Evolutionary conservation across 495 filamentous ascomycete species (phyloP).

Genomic region (Aspergillus panamensis): DNA sequence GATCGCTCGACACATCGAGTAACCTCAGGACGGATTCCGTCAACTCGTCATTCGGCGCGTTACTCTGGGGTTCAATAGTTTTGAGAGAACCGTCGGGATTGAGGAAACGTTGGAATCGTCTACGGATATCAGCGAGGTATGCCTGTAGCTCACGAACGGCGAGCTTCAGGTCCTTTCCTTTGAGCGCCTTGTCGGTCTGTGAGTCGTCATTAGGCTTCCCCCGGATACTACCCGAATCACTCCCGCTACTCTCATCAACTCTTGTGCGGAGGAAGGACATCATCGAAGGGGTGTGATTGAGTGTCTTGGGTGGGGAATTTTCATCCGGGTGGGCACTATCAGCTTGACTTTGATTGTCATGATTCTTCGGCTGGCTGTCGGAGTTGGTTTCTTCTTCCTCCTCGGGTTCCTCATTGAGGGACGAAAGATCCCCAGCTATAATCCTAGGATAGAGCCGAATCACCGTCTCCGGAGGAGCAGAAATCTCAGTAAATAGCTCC

Average conservation of each 20-base stretch:
- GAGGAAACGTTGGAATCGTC: slow-evolving; percentile 75
- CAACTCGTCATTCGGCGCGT: slow-evolving; percentile 52
- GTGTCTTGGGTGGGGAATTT: slow-evolving; percentile 15
- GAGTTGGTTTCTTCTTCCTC: slow-evolving; percentile 43
- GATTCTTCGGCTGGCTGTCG: slow-evolving; percentile 23
- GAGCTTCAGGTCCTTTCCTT: slow-evolving; percentile 75
- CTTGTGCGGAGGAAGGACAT: slow-evolving; percentile 49
- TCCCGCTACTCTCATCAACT: slow-evolving; percentile 41
- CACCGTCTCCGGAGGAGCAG: slow-evolving; percentile 84
- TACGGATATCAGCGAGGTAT: slow-evolving; percentile 80
- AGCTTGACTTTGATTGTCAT: slow-evolving; percentile 25
- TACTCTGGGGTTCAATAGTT: slow-evolving; percentile 44
- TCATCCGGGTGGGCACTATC: slow-evolving; percentile 30
- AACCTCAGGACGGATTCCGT: slow-evolving; percentile 42
- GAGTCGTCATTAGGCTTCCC: slow-evolving; percentile 30
- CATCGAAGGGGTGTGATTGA: slow-evolving; percentile 53
- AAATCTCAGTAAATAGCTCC: slow-evolving; percentile 84
- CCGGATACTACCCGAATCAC: slow-evolving; percentile 47
- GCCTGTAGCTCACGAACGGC: slow-evolving; percentile 78
- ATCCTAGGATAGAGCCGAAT: slow-evolving; percentile 77
- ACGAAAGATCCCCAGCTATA: slow-evolving; percentile 79
- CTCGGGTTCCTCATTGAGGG: slow-evolving; percentile 46
- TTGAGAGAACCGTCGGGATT: slow-evolving; percentile 73
- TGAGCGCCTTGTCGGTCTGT: slow-evolving; percentile 38
- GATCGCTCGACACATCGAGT: slow-evolving; percentile 42